Conservation (phyloP, 164 flowering plant species). For the Dillenia turbinata region DNA sequence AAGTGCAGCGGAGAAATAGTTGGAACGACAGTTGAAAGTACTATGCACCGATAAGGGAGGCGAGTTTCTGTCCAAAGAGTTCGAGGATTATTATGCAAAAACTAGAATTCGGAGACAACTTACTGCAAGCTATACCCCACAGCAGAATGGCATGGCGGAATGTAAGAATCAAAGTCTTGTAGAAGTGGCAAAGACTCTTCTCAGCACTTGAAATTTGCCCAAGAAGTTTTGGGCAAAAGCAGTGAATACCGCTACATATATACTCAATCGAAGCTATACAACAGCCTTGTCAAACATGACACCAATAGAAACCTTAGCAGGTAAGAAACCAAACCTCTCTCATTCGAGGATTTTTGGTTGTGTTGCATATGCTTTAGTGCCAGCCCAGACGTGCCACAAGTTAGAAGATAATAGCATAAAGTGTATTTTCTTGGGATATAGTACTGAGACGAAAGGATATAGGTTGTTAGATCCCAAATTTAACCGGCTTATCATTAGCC, state of each 20-base stretch:
- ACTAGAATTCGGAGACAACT: neutral
- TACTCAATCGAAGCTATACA: neutral
- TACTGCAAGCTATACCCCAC: neutral
- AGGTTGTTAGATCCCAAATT: neutral
- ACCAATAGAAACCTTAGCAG: constrained; percentile 1
- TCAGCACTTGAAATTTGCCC: neutral
- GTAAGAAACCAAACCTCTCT: neutral
- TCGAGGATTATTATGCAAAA: neutral
- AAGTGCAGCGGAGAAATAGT: constrained; percentile 1
- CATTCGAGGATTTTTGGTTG: neutral
- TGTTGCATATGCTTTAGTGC: neutral
- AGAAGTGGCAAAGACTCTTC: constrained; percentile 7
- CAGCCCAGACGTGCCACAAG: neutral
- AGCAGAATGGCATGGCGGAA: constrained; percentile 5
- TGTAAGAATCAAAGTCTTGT: constrained; percentile 4
- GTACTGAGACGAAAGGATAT: constrained; percentile 3
- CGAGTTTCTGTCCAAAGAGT: constrained; percentile 6
- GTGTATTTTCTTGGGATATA: constrained; percentile 4
- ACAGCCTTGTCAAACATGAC: neutral
- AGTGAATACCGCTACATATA: neutral
- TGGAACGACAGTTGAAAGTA: neutral
- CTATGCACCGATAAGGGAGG: constrained; percentile 1
- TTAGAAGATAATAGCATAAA: neutral
- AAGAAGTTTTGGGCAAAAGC: constrained; percentile 4
- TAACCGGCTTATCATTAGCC: neutral